Evolutionary conservation across 1,284 basidiomycete species (phyloP).

Genomic region (Cryptococcus sp.): DNA sequence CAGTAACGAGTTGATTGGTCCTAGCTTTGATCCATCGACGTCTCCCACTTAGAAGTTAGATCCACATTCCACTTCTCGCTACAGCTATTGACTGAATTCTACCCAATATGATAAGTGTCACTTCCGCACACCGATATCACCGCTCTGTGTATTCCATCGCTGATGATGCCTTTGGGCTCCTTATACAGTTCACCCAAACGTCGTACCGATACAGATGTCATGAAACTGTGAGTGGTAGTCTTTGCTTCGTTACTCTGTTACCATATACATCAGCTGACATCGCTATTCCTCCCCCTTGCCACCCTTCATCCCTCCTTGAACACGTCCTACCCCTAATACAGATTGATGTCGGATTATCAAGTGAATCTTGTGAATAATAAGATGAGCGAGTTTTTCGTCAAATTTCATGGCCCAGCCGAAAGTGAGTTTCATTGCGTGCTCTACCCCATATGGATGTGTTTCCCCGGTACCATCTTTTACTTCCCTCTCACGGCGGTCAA

Average conservation of each 20-base stretch:
- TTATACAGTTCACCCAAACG: slow-evolving; percentile 70
- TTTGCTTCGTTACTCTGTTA: not conserved
- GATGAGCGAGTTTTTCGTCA: slow-evolving; percentile 98
- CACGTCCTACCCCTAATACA: slow-evolving; percentile 39
- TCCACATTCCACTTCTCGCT: too few relatives aligned
- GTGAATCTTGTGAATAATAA: slow-evolving; percentile 95
- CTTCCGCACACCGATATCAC: slow-evolving; percentile 1
- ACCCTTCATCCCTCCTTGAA: not conserved
- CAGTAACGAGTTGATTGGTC: too few relatives aligned
- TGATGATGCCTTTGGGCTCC: slow-evolving; percentile 3
- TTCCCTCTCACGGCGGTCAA: too few relatives aligned
- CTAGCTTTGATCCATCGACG: too few relatives aligned
- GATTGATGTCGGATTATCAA: slow-evolving; percentile 95
- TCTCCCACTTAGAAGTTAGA: too few relatives aligned
- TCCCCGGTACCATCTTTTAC: too few relatives aligned
- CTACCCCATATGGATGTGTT: not conserved
- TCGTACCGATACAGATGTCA: slow-evolving; percentile 97
- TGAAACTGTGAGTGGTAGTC: slow-evolving; percentile 77
- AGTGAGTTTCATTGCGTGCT: slow-evolving; percentile 58
- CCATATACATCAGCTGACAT: not conserved
- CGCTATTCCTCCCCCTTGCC: not conserved
- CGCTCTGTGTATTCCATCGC: not conserved
- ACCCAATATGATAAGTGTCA: slow-evolving; percentile 34
- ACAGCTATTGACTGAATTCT: not conserved
- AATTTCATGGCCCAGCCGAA: slow-evolving; percentile 88